Base-by-base conservation (phyloP, 2,329 filamentous ascomycete genomes). In the Graphiopsis chlorocephala region DNA sequence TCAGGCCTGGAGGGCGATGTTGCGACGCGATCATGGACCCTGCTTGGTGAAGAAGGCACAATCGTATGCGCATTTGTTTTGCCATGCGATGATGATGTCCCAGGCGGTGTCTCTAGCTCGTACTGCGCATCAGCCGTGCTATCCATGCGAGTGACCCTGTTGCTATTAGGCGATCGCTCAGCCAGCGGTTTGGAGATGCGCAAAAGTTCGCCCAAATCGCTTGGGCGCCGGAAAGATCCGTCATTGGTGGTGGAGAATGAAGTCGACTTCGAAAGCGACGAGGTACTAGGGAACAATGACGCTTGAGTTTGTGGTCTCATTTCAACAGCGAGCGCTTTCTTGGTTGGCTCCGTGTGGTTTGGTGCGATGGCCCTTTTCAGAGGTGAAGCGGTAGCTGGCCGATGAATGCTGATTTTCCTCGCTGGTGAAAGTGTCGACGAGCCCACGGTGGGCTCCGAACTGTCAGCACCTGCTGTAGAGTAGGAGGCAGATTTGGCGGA, bases 71-170 rank as follows among this genome's bases (percentile, higher is more conserved):
- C 15, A 11, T 56, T 38, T 15, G 45, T n/a, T 23, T 61, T 61
- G 28, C 3, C n/a, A 26, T 52, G 68, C 31, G 66, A 69, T 56
- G n/a, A 62, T 53, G 20, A 58, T 10, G 60, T 65, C 12, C 60
- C 42, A 23, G 69, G 68, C 15, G 67, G 66, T 11, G 66, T 68
- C 25, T 68, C 69, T n/a, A 71, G 57, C 63, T 74, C 70, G 47
- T 72, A 68, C 10, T 69, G 69, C 11, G 70, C 70, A 61, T 75
- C 72, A 15, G 65, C 64, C 11, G 68, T 47, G 61, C 73, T 74
- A 58, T 61, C 66, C 45, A 69, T n/a, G 11, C 72, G 71, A 11
- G 61, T 55, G 1, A 70, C 53, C 17, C 29, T 42, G 15, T 52
- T 56, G n/a, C 42, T 42, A 26, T 70, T 69, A 12, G 60, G 26